Evolutionary conservation across 1,284 basidiomycete species (phyloP), one percentile per base, ranked within the genome.

Genomic region (Ganoderma resinaceum): DNA sequence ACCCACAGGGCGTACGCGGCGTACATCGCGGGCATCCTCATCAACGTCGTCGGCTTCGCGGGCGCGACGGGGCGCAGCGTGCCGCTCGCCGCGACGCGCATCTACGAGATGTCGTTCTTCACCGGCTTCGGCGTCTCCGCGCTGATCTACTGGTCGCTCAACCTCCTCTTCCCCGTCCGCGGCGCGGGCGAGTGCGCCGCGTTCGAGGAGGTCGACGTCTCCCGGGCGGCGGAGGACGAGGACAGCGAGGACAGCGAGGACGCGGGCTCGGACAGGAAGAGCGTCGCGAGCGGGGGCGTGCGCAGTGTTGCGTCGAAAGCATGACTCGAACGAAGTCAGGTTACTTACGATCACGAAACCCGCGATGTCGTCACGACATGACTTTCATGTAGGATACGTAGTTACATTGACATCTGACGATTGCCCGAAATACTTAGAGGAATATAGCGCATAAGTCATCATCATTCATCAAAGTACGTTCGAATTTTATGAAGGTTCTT

Each of bases 31-130:
- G 94, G 95, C 23, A 93, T 96, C 72, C 83, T 92, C 26, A 91
- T 95, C 81, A 95, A 95, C 76, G 89, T 94, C 11, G 90, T 94
- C 31, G 94, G 89, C 20, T 89, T 92, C 76, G 87, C 88, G 11
- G 87, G 91, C 57, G 89, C 89, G 4, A 87, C 86, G 31, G 88
- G 89, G 16, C 84, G 84, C 61, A 78, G 77, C 0, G 91, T 94
- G 9, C 87, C 89, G 7, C 74, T 90, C 33, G 86, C 86, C 12
- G 91, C 91, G 3, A 91, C 88, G 43, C 85, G 87, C 62, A 86
- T 94, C 72, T 93, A 93, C 78, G 82, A 91, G 70, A 85, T 92
- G 82, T 89, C 91, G 20, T 95, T 94, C 84, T 91, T 94, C 79
- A 92, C 91, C 3, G 93, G 93, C 35, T 93, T 93, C 73, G 88